These are phyloP conservation scores for Sugiyamaella paludigena DNA, from an alignment of 1,139 yeast genomes.

Conservation along the genomic window DNA sequence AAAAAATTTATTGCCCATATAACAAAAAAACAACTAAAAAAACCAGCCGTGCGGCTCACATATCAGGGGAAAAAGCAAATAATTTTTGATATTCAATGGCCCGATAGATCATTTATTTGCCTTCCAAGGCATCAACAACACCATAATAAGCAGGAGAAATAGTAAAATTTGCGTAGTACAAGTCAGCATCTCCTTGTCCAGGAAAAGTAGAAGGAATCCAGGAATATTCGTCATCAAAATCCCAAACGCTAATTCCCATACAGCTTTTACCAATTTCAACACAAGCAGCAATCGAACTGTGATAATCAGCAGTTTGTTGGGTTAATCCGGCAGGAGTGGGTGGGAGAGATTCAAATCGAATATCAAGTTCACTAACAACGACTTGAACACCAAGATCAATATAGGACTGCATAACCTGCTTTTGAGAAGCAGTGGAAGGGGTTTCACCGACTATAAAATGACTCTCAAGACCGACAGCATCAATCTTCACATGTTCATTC, in stretches of 20 bases:
- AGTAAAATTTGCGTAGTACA: conserved; percentile 8
- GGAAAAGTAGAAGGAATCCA: conserved; percentile 17
- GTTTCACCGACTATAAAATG: conserved; percentile 13
- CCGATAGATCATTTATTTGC: too few species aligned
- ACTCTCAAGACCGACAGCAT: conserved; percentile 17
- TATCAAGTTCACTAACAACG: conserved; percentile 11
- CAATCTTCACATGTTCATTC: conserved; percentile 11
- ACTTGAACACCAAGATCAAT: conserved; percentile 10
- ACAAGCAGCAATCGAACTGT: conserved; percentile 10
- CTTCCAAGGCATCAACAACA: too few species aligned
- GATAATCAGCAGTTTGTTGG: conserved; percentile 11
- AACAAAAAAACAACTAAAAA: too few species aligned
- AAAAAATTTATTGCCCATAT: too few species aligned
- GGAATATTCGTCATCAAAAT: conserved; percentile 12
- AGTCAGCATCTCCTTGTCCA: conserved; percentile 14
- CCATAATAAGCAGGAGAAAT: too few species aligned
- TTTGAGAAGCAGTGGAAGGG: conserved; percentile 11
- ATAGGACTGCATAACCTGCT: conserved; percentile 10
- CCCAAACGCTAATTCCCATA: conserved; percentile 16
- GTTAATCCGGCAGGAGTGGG: conserved; percentile 5
- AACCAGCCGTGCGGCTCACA: too few species aligned
- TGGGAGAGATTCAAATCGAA: conserved; percentile 8
- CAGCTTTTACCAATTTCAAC: conserved; percentile 9
- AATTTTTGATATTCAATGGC: too few species aligned
- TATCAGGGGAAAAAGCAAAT: too few species aligned